Percentiles rank a stretch among this genome's conserved stretches.
phyloP scores from a whole-genome alignment of 176 grass and related monocot genomes.

The Tillandsia leiboldiana region DNA sequence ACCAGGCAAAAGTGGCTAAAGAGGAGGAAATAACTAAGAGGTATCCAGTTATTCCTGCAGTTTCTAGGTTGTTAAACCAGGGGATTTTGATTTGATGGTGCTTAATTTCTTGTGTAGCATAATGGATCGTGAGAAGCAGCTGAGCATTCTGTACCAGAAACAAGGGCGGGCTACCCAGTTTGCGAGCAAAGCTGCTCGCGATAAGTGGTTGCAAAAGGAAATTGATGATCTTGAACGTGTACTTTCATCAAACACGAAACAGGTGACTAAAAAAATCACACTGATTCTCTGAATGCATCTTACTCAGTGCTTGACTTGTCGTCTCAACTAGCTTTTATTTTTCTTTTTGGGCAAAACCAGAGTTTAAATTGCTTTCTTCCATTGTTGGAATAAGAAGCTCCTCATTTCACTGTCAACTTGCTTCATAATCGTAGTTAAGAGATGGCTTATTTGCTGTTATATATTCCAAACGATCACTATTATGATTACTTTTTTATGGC shows the following conservation, averaged over 20 bases:
- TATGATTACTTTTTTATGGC: too few relatives aligned
- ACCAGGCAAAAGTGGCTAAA: slow-evolving; percentile 65
- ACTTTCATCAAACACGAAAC: slow-evolving; percentile 75
- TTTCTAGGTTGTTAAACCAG: slow-evolving; percentile 12
- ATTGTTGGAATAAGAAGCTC: too few relatives aligned
- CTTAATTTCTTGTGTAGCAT: slow-evolving; percentile 47
- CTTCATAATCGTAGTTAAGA: not conserved
- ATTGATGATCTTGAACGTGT: slow-evolving; percentile 90
- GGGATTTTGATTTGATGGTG: slow-evolving; percentile 10
- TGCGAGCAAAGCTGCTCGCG: slow-evolving; percentile 70
- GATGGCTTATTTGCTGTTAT: not conserved
- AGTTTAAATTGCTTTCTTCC: too few relatives aligned
- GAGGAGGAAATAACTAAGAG: slow-evolving; percentile 93
- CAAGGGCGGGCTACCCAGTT: slow-evolving; percentile 95
- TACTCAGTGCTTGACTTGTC: too few relatives aligned
- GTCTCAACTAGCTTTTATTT: too few relatives aligned
- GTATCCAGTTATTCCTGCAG: slow-evolving; percentile 26
- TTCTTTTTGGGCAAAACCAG: too few relatives aligned
- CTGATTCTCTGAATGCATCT: not conserved
- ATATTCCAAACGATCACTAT: not conserved
- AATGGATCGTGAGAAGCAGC: slow-evolving; percentile 91
- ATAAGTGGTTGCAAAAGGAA: slow-evolving; percentile 94
- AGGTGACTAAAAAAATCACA: slow-evolving; percentile 36
- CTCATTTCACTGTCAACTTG: too few relatives aligned
- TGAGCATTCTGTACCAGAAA: slow-evolving; percentile 98